Conservation (phyloP, 192 early-diverging fungal genomes). For the Coemansia sp. region DNA sequence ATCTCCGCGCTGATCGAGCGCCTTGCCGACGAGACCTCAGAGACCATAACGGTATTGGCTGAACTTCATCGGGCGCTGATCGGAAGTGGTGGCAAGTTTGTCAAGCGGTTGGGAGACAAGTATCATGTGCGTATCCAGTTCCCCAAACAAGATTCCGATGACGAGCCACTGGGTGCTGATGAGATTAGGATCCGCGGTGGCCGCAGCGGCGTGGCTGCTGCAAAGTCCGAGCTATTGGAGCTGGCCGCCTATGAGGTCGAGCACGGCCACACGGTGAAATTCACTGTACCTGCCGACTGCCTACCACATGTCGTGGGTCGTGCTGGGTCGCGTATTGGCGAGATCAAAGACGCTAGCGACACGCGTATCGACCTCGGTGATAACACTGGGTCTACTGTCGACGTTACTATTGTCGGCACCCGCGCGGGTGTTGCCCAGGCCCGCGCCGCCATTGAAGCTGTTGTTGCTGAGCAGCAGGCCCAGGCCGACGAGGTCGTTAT, state of each 20-base stretch:
- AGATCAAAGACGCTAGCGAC: constrained; percentile 73
- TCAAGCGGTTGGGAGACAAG: constrained; percentile 77
- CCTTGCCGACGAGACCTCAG: constrained; percentile 67
- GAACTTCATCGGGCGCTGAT: constrained; percentile 75
- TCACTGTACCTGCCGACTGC: constrained; percentile 65
- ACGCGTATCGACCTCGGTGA: constrained; percentile 76
- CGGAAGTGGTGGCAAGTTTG: constrained; percentile 71
- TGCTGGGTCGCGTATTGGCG: constrained; percentile 69
- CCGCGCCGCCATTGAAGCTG: constrained; percentile 62
- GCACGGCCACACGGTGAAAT: constrained; percentile 67
- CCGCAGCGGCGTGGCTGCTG: constrained; percentile 77
- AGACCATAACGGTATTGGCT: constrained; percentile 61
- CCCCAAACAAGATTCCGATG: constrained; percentile 57
- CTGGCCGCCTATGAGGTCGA: constrained; percentile 84
- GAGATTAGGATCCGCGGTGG: constrained; percentile 84
- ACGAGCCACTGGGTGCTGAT: constrained; percentile 54
- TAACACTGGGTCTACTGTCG: constrained; percentile 29
- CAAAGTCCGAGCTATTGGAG: constrained; percentile 82
- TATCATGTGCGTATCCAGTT: constrained; percentile 74
- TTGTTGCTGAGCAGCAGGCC: constrained; percentile 63
- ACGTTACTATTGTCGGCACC: constrained; percentile 59
- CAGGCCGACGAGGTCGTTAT: constrained; percentile 59
- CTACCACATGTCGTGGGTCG: constrained; percentile 83
- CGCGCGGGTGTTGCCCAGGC: constrained; percentile 62
- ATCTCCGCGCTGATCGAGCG: constrained; percentile 70